Evolutionary conservation across 495 filamentous ascomycete species (phyloP), one percentile per base, ranked within the genome.

Genomic region (Penicillium coffeae): DNA sequence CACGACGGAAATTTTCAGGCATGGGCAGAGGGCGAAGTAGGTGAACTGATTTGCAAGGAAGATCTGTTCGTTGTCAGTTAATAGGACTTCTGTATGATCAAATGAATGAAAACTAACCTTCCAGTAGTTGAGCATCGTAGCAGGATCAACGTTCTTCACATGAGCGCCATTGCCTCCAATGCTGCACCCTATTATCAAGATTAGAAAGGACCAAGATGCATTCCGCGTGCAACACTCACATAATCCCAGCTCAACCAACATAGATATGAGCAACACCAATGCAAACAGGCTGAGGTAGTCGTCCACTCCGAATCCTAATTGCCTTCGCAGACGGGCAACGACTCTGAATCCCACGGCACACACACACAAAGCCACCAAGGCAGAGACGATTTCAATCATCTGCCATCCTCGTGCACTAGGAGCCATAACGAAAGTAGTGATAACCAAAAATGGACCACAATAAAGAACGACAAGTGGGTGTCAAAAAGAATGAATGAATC

Each of bases 21-120:
- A 50, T 4, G 70, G 68, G 27, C 70, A 65, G 42, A 70, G 58
- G 14, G 66, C 13, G 56, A 73, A 74, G 56, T 73, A 75, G 27
- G 65, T 62, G 52, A 74, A 66, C 57, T 75, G 65, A 49, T 70
- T 71, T 39, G 68, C 66, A 14, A 75, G 57, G 61, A 74, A 74
- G 50, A 72, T 65, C 72, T 74, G n/a, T n/a, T n/a, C n/a, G n/a
- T n/a, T n/a, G n/a, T n/a, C n/a, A n/a, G n/a, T n/a, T n/a, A n/a
- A n/a, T n/a, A n/a, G 37, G n/a, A 21, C 4, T 21, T 8, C 3
- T 39, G 36, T 9, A n/a, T 21, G 13, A 41, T 19, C n/a, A 10
- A 18, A 12, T 33, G 16, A 38, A 39, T 63, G n/a, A n/a, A n/a
- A n/a, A n/a, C n/a, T n/a, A n/a, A 67, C 65, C 61, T 75, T 71